Base-by-base conservation (phyloP, 2,329 filamentous ascomycete species). In the Exophiala sp. region DNA sequence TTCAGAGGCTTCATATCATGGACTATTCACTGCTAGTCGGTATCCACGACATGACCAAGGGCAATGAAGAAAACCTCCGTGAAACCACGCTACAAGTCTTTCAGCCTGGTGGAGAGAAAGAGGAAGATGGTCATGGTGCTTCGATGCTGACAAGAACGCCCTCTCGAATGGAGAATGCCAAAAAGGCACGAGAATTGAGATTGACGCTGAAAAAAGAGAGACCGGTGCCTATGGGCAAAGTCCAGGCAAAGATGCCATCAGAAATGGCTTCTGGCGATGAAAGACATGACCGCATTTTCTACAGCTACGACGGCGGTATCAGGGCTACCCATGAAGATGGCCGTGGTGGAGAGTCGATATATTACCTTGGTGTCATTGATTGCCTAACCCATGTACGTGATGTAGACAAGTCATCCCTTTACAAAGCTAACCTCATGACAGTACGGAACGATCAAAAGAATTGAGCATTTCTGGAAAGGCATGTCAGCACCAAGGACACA, bases 311-410 rank as follows among this genome's bases (percentile, higher is more conserved):
- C 67, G 94, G 94, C 45, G 94, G 94, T 2, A 91, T 96, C 72
- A 81, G 86, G 63, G 92, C 94, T 10, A 97, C 94, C 1, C 91
- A 96, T 67, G 91, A 96, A 70, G 85, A 96, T 71, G 87, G 95
- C 59, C 75, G 77, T 12, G 84, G 88, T 1, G 91, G 87, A 1
- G 89, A 96, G 50, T 90, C 96, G 72, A 91, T 99, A 39, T 99
- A 99, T 72, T 99, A 99, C 69, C 83, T 99, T 6, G 95, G 94
- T 34, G 95, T 99, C 65, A 99, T 99, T 70, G 94, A 99, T 72
- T 99, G 94, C 71, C 78, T 99, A 65, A 99, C 94, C 65, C 90
- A 96, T 70, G 91, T 95, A 80, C 83, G 89, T 82, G 49, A 50
- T 33, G 5, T 3, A 11, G 41, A 21, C 3, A 12, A 2, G 9